These are phyloP conservation scores for Cryphonectria carpinicola DNA, from an alignment of 2,329 filamentous ascomycete genomes.

Conservation along the genomic window DNA sequence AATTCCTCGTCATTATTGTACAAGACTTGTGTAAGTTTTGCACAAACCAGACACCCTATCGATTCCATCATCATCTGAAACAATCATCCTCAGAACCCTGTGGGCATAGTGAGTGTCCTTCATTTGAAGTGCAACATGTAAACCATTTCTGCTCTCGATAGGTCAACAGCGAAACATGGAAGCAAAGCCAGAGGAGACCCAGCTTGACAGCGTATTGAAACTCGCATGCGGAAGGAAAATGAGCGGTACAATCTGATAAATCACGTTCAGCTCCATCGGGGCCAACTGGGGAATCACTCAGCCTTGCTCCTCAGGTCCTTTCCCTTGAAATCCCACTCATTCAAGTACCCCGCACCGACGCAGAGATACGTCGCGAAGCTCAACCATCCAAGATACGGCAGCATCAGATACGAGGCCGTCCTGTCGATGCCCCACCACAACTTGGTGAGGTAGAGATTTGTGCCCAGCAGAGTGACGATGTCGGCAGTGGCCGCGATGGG, in stretches of 20 bases:
- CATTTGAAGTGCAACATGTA: not conserved
- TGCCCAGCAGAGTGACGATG: constrained; percentile 71
- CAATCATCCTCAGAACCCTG: not conserved
- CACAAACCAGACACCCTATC: not conserved
- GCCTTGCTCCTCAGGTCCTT: constrained; percentile 36
- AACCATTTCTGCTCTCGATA: not conserved
- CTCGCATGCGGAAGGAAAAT: not conserved
- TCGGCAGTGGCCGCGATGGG: constrained; percentile 77
- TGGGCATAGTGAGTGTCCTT: not conserved
- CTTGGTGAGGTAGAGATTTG: constrained; percentile 74
- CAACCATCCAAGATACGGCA: constrained; percentile 85
- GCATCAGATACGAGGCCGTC: constrained; percentile 72
- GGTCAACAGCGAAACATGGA: not conserved
- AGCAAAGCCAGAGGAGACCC: not conserved
- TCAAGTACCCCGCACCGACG: constrained; percentile 68
- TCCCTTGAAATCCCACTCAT: constrained; percentile 64
- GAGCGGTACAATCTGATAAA: not conserved
- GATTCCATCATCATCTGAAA: not conserved
- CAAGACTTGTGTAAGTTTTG: not conserved
- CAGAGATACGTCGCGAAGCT: constrained; percentile 86
- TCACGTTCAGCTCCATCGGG: not conserved
- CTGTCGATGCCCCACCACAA: constrained; percentile 76
- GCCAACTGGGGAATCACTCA: constrained; percentile 21
- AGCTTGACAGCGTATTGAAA: not conserved
- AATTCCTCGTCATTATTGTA: not conserved